A percentile compares a stretch with the other conserved stretches of the same genome.
phyloP scores from a whole-genome alignment of 495 filamentous ascomycete species.

The Cetradonia linearis region DNA sequence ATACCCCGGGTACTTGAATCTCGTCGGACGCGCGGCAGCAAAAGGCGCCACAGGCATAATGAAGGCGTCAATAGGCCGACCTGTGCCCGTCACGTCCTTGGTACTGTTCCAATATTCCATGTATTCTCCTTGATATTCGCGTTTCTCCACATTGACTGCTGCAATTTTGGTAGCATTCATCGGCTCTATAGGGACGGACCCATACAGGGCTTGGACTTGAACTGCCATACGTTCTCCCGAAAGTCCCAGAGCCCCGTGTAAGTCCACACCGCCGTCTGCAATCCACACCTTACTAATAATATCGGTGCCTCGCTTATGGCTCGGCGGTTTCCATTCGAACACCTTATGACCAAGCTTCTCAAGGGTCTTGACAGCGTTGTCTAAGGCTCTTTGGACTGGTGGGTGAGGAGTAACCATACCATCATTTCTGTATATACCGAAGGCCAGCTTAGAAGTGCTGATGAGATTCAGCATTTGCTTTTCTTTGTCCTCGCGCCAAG shows the following conservation, averaged over 20 bases:
- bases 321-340: constrained; percentile 49
- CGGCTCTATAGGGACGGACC: constrained; percentile 17
- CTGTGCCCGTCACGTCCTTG: constrained; percentile 41
- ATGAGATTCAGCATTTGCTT: constrained; percentile 38
- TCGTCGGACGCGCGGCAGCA: constrained; percentile 39
- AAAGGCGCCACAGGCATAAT: constrained; percentile 39
- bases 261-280: constrained; percentile 40
- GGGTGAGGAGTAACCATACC: constrained; percentile 41
- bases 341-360: constrained; percentile 45
- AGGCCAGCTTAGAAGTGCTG: constrained; percentile 35
- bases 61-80: constrained; percentile 45
- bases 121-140: constrained; percentile 52
- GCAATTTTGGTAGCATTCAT: constrained; percentile 41
- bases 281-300: constrained; percentile 33
- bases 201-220: constrained; percentile 33
- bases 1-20: constrained; percentile 44
- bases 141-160: constrained; percentile 45
- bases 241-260: constrained; percentile 39
- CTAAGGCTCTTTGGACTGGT: constrained; percentile 44
- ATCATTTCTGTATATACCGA: constrained; percentile 45
- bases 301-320: constrained; percentile 32
- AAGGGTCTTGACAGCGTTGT: constrained; percentile 41
- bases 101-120: constrained; percentile 64
- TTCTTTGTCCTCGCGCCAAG: constrained; percentile 51
- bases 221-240: constrained; percentile 43